These are phyloP conservation scores for Raphidocelis subcapitata DNA, from an alignment of 139 green algal genomes.

Conservation along the genomic window DNA sequence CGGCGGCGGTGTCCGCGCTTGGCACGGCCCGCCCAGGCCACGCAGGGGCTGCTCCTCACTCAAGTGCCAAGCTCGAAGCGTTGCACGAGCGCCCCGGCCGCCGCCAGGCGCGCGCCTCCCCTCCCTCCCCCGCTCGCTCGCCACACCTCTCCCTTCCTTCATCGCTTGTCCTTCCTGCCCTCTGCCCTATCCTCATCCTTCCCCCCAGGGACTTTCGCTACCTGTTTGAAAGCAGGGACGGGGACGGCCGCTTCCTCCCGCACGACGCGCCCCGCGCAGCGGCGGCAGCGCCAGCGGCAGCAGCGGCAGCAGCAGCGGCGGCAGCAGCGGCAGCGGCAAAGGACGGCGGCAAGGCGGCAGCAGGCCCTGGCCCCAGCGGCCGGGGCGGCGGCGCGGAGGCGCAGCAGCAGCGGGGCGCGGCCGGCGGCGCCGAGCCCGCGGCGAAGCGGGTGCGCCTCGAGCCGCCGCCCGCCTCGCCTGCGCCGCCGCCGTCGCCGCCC, in stretches of 20 bases:
- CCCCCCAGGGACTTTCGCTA: slow-evolving; percentile 19
- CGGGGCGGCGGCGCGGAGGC: background rate
- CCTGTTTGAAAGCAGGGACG: slow-evolving; percentile 10
- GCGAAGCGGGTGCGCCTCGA: background rate
- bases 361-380: background rate
- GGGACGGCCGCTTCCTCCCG: too few species aligned
- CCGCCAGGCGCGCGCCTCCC: too few species aligned
- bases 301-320: too few species aligned
- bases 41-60: too few species aligned
- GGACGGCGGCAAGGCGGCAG: background rate
- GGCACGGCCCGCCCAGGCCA: too few species aligned
- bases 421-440: background rate
- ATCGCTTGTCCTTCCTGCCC: too few species aligned
- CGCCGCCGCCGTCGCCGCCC: background rate
- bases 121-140: too few species aligned
- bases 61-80: too few species aligned
- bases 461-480: background rate
- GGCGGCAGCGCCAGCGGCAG: slow-evolving; percentile 12
- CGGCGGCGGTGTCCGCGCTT: too few species aligned
- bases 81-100: too few species aligned
- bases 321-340: background rate
- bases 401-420: slow-evolving; percentile 10
- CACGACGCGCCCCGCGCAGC: background rate
- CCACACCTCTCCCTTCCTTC: too few species aligned
- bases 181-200: too few species aligned